phyloP scores from a whole-genome alignment of 805 yeast genomes.

The Teunomyces stri region DNA sequence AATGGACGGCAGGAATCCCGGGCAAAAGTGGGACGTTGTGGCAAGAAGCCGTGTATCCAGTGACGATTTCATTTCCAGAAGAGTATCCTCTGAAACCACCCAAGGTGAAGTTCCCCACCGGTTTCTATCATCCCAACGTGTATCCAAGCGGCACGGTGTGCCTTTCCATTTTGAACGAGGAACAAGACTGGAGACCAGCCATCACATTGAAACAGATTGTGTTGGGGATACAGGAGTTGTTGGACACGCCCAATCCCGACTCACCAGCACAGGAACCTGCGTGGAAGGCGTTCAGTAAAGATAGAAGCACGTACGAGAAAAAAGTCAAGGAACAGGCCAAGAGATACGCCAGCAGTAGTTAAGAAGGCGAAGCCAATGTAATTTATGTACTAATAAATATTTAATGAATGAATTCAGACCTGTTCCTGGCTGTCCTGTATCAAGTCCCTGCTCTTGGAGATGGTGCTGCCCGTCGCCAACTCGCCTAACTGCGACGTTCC shows the following conservation, averaged over 20 bases:
- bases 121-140: slow-evolving; percentile 95
- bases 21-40: slow-evolving; percentile 85
- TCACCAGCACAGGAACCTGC: slow-evolving; percentile 99
- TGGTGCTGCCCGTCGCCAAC: slow-evolving; percentile 32
- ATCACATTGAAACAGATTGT: slow-evolving; percentile 86
- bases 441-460: slow-evolving; percentile 48
- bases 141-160: slow-evolving; percentile 98
- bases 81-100: slow-evolving; percentile 98
- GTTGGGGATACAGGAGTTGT: slow-evolving; percentile 86
- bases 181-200: slow-evolving; percentile 98
- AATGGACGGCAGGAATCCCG: slow-evolving; percentile 95
- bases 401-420: neutral
- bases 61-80: slow-evolving; percentile 77
- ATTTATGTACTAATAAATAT: slow-evolving; percentile 3
- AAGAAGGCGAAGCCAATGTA: neutral
- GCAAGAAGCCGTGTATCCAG: slow-evolving; percentile 88
- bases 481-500: slow-evolving; percentile 75
- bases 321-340: slow-evolving; percentile 80
- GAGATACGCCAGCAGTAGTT: slow-evolving; percentile 48
- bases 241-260: slow-evolving; percentile 87
- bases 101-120: slow-evolving; percentile 82
- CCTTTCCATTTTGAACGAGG: slow-evolving; percentile 87
- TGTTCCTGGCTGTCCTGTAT: slow-evolving; percentile 35
- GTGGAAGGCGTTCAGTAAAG: slow-evolving; percentile 78
- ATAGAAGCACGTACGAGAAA: slow-evolving; percentile 65